A percentile compares a stretch with the other conserved stretches of the same genome.
Conservation (phyloP, 2,329 filamentous ascomycete species). For the Colletotrichum sojae region DNA sequence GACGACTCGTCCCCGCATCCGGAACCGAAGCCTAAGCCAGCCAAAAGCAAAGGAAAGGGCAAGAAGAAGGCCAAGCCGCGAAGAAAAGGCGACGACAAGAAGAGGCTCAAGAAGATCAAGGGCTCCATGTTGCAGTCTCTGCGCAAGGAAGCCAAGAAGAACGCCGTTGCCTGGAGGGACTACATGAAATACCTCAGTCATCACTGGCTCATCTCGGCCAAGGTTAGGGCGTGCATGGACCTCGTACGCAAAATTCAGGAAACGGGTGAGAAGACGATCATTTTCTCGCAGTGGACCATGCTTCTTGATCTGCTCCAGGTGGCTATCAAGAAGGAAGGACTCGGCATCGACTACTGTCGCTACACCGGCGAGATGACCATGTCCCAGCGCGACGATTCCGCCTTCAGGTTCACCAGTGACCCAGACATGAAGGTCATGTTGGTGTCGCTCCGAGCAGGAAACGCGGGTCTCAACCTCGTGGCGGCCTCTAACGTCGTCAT, state of each 20-base stretch:
- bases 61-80: slow-evolving; percentile 42
- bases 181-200: slow-evolving; percentile 80
- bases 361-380: slow-evolving; percentile 85
- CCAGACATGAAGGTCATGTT: slow-evolving; percentile 77
- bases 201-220: slow-evolving; percentile 81
- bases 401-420: slow-evolving; percentile 75
- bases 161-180: slow-evolving; percentile 72
- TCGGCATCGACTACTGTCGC: slow-evolving; percentile 71
- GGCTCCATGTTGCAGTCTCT: slow-evolving; percentile 49
- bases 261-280: slow-evolving; percentile 80
- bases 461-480: slow-evolving; percentile 88
- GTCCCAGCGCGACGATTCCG: slow-evolving; percentile 75
- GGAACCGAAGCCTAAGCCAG: slow-evolving; percentile 20
- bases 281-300: slow-evolving; percentile 87
- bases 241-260: slow-evolving; percentile 66
- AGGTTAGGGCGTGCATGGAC: slow-evolving; percentile 78
- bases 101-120: slow-evolving; percentile 56
- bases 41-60: slow-evolving; percentile 14
- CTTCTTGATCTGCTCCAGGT: slow-evolving; percentile 84
- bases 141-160: slow-evolving; percentile 54
- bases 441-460: slow-evolving; percentile 84
- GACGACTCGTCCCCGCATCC: slow-evolving; percentile 45
- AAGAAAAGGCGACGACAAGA: slow-evolving; percentile 42
- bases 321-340: slow-evolving; percentile 69
- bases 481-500: slow-evolving; percentile 89